Percentiles rank a stretch among this genome's conserved stretches.
Evolutionary conservation across 1,284 basidiomycete species (phyloP).

Genomic region (Polyporus tsugae): DNA sequence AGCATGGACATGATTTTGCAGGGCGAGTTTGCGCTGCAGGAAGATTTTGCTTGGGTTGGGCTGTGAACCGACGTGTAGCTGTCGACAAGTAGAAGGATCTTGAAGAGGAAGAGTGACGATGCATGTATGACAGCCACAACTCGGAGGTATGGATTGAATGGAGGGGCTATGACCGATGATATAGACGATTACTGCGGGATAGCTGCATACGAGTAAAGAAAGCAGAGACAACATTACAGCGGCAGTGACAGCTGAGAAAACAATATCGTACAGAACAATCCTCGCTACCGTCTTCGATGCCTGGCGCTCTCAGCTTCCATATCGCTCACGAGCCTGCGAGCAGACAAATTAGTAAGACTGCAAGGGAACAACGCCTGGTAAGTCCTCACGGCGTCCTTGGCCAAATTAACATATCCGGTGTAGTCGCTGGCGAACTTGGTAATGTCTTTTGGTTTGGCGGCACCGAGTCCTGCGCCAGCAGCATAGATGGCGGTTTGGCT

Average conservation of each 20-base stretch:
- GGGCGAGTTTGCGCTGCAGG: conserved; percentile 47
- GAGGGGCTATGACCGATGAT: neutral
- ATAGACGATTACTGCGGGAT: neutral
- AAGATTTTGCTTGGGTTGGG: conserved; percentile 57
- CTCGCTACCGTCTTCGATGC: neutral
- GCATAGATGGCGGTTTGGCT: conserved; percentile 88
- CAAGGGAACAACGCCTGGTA: neutral
- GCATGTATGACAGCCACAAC: conserved; percentile 1
- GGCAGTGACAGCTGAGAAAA: conserved; percentile 5
- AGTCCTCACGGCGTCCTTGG: conserved; percentile 62
- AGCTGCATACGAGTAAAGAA: conserved; percentile 4
- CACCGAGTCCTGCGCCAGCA: conserved; percentile 86
- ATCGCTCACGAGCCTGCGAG: conserved; percentile 43
- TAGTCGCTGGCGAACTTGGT: conserved; percentile 79
- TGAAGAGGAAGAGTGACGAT: conserved; percentile 1
- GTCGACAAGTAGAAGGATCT: neutral
- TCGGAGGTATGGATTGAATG: neutral
- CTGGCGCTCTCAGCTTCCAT: conserved; percentile 34
- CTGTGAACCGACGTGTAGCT: conserved; percentile 33
- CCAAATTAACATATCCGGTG: conserved; percentile 77
- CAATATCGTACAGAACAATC: conserved; percentile 11
- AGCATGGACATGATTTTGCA: conserved; percentile 53
- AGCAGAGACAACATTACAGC: conserved; percentile 14
- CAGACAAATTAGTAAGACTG: neutral
- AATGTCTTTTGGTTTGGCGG: conserved; percentile 86